Evolutionary conservation across 1,284 basidiomycete genomes (phyloP).

Genomic region (Vanrija sp.): DNA sequence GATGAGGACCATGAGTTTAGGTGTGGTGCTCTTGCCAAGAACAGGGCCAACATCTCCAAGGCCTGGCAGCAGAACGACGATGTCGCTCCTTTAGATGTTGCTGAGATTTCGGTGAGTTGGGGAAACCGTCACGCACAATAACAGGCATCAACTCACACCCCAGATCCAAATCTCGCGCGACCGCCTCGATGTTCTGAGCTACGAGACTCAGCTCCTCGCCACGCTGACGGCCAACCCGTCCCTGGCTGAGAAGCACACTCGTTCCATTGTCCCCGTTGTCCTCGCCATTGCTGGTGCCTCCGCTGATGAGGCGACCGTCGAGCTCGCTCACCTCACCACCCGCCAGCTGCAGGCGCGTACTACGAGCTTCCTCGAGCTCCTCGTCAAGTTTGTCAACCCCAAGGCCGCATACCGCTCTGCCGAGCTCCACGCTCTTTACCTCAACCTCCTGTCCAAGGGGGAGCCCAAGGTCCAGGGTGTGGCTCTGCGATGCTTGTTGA

Average conservation of each 20-base stretch:
- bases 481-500: constrained; percentile 74
- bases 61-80: constrained; percentile 27
- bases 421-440: constrained; percentile 65
- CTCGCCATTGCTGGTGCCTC: constrained; percentile 48
- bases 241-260: constrained; percentile 78
- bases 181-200: constrained; percentile 68
- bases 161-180: constrained; percentile 61
- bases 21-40: constrained; percentile 37
- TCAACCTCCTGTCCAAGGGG: constrained; percentile 75
- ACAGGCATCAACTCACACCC: constrained; percentile 7
- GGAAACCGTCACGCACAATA: constrained; percentile 10
- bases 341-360: constrained; percentile 53
- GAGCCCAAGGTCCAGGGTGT: constrained; percentile 73
- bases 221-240: constrained; percentile 63
- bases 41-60: constrained; percentile 10
- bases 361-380: constrained; percentile 73
- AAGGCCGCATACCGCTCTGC: constrained; percentile 74
- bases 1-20: constrained; percentile 44
- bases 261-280: constrained; percentile 74
- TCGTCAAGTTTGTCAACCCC: constrained; percentile 86
- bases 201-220: constrained; percentile 73
- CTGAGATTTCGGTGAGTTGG: constrained; percentile 32
- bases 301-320: constrained; percentile 9
- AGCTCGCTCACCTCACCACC: constrained; percentile 34
- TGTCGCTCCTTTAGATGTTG: constrained; percentile 23